A percentile compares a stretch with the other conserved stretches of the same genome.
phyloP scores from a whole-genome alignment of 2,329 filamentous ascomycete genomes.

The Cercospora berteroae region DNA sequence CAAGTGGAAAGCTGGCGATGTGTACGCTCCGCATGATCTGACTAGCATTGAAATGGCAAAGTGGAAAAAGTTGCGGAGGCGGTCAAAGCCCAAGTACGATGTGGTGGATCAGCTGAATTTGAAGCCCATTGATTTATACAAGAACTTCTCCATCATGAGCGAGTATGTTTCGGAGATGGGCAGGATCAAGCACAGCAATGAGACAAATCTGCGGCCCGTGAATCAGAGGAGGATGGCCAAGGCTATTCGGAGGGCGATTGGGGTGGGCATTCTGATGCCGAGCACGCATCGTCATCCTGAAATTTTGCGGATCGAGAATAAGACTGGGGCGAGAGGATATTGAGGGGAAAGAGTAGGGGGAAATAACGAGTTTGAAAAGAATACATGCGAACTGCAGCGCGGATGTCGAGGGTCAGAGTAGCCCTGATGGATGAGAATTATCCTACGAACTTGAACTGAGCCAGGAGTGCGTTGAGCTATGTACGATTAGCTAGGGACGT shows the following conservation, averaged over 20 bases:
- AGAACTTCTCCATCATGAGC: constrained; percentile 91
- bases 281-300: constrained; percentile 88
- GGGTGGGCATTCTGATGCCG: constrained; percentile 79
- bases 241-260: constrained; percentile 83
- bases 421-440: too few relatives aligned
- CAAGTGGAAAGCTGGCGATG: constrained; percentile 72
- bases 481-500: not conserved
- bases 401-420: not conserved
- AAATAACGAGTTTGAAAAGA: not conserved
- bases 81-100: constrained; percentile 55
- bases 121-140: constrained; percentile 81
- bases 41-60: constrained; percentile 74
- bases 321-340: not conserved
- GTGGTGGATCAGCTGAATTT: constrained; percentile 76
- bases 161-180: constrained; percentile 85
- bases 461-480: not conserved
- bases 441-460: too few relatives aligned
- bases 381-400: not conserved
- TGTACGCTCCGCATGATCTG: constrained; percentile 89
- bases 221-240: constrained; percentile 94
- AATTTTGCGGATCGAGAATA: constrained; percentile 51
- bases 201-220: constrained; percentile 77
- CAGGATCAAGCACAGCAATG: constrained; percentile 71
- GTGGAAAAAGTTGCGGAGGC: constrained; percentile 62
- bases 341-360: not conserved